phyloP scores from a whole-genome alignment of 768 basidiomycete species.

The Lentinula sp. region DNA sequence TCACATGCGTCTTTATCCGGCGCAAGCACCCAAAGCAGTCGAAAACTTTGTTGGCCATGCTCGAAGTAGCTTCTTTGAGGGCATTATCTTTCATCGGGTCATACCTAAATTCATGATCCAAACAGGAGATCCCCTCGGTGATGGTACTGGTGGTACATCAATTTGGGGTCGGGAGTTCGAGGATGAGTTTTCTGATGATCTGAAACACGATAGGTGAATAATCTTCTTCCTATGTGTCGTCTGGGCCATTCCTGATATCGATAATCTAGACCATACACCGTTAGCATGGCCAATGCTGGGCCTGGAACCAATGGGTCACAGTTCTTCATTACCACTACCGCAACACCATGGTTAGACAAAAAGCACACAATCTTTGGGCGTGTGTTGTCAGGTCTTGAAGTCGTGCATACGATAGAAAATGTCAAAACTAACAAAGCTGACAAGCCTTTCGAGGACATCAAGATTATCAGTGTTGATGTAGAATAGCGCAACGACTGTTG shows the following conservation, averaged over 20 bases:
- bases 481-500: constrained; percentile 31
- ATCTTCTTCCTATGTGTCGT: not conserved
- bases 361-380: constrained; percentile 93
- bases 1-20: constrained; percentile 81
- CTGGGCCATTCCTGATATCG: constrained; percentile 1
- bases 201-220: constrained; percentile 82
- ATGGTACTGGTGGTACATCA: constrained; percentile 87
- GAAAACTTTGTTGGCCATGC: constrained; percentile 97
- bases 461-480: constrained; percentile 75
- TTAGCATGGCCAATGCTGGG: constrained; percentile 95
- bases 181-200: constrained; percentile 86
- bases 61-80: constrained; percentile 86
- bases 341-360: constrained; percentile 89
- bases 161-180: constrained; percentile 91
- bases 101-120: constrained; percentile 99
- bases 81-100: constrained; percentile 92
- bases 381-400: constrained; percentile 80
- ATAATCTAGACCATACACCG: constrained; percentile 73
- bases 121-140: constrained; percentile 89
- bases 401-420: constrained; percentile 88
- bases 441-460: constrained; percentile 92
- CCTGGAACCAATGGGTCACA: constrained; percentile 90
- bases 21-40: constrained; percentile 89
- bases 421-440: constrained; percentile 80
- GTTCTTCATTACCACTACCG: constrained; percentile 96